Base-by-base conservation (phyloP, 129 eudicot species). In the Arctium lappa region DNA sequence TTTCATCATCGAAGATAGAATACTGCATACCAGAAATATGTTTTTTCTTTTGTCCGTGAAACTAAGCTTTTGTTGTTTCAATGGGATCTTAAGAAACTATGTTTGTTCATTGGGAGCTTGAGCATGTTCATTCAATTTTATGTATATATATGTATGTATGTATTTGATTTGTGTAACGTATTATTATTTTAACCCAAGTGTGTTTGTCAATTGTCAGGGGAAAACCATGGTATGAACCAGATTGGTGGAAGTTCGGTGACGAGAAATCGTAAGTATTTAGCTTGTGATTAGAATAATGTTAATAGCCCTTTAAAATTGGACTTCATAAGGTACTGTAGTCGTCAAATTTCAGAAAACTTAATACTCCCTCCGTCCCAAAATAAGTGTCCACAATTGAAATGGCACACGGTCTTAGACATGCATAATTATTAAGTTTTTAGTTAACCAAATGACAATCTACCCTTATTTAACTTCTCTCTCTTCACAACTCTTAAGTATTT, bases 201-300 rank as follows among this genome's bases (percentile, higher is more conserved):
- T 87, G 72, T 78, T 72, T 72, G 32, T 82, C 30, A 84, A 8
- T 80, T 86, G 84, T 32, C 93, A 94, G 98, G 93, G 98, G 98
- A 81, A 94, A 79, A 71, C 90, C 89, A 56, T 94, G 97, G 98
- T 94, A 91, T 81, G 98, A 94, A 79, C 98, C 98, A 68, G 97
- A 92, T 70, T 94, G 98, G 98, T 92, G 98, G 98, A 94, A 94
- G 80, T 94, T 94, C 71, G 98, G 98, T 39, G 98, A 94, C 86
- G 92, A 92, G 82, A 92, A 92, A 88, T 81, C 97, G 98, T 94
- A 90, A 92, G 98, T 92, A 75, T 75, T 12, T 30, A 53, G 76
- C 77, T 80, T 80, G 37, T 53, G 48, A 73, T 29, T 60, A 15
- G 78, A 50, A 13, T 12, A 72, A 50, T 48, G n/a, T 80, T 34